Evolutionary conservation across 2,329 filamentous ascomycete species (phyloP).

Genomic region (Verticillium nonalfalfae): DNA sequence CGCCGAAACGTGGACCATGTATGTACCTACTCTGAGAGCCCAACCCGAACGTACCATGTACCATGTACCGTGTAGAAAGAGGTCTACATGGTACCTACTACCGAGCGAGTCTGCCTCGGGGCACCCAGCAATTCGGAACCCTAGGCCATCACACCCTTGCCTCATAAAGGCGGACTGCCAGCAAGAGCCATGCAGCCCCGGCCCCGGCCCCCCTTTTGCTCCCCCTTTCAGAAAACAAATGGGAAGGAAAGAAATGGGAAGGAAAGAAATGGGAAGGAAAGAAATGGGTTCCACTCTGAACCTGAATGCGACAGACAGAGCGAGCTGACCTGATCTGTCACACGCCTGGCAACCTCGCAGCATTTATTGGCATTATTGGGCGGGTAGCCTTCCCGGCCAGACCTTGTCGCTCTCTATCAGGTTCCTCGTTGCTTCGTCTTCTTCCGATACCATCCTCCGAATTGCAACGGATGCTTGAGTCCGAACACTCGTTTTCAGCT

Average conservation of each 20-base stretch:
- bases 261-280: neutral
- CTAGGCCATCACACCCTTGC: neutral
- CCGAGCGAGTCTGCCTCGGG: neutral
- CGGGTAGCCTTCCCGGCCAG: neutral
- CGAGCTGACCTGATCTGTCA: slow-evolving; percentile 5
- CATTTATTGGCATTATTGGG: slow-evolving; percentile 7
- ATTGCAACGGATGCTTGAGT: neutral
- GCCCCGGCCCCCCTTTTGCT: no score
- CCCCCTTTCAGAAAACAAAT: no score
- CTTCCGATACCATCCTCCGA: neutral
- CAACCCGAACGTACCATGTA: no score
- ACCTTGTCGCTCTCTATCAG: neutral
- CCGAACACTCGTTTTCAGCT: neutral
- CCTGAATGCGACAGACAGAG: neutral
- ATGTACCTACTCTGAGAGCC: neutral
- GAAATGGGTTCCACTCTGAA: neutral
- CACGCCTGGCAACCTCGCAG: slow-evolving; percentile 9
- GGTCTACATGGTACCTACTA: neutral
- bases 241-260: neutral
- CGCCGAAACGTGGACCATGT: neutral
- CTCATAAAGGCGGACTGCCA: no score
- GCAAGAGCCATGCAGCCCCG: no score
- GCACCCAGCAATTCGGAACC: neutral
- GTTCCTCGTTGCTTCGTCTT: neutral
- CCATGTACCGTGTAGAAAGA: neutral